Conservation (phyloP, 1,284 basidiomycete species). For the Vanrija sp. region DNA sequence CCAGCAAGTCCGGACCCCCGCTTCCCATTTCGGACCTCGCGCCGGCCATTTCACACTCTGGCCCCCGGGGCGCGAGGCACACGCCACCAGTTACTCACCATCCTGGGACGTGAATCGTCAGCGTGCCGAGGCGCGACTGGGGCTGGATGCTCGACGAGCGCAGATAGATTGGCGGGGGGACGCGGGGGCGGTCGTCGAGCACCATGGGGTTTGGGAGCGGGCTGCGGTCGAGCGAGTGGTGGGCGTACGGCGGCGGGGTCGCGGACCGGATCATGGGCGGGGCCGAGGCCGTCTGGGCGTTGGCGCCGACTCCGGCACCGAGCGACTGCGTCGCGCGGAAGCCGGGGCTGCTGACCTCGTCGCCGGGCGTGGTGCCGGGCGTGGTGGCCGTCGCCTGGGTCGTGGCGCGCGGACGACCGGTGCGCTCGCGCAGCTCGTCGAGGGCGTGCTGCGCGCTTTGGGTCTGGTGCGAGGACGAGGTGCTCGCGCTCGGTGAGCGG, state of each 20-base stretch:
- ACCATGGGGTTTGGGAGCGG: conserved; percentile 27
- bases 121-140: conserved; percentile 20
- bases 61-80: too few relatives aligned
- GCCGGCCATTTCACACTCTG: too few relatives aligned
- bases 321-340: too few relatives aligned
- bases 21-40: not conserved
- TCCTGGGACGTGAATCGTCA: conserved; percentile 40
- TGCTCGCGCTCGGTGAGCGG: too few relatives aligned
- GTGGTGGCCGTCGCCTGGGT: too few relatives aligned
- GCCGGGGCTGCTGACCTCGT: too few relatives aligned
- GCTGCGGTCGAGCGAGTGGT: conserved; percentile 33
- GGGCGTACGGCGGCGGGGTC: conserved; percentile 32
- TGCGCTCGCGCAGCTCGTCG: too few relatives aligned
- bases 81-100: conserved; percentile 26
- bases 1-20: too few relatives aligned
- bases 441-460: too few relatives aligned
- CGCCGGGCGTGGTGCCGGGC: too few relatives aligned
- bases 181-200: conserved; percentile 34
- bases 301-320: not conserved
- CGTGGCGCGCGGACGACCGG: too few relatives aligned
- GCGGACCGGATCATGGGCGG: conserved; percentile 3
- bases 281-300: not conserved
- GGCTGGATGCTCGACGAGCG: conserved; percentile 29
- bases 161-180: conserved; percentile 41
- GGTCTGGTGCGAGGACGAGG: too few relatives aligned